Evolutionary conservation across 768 basidiomycete genomes (phyloP), one percentile per base, ranked within the genome.

Genomic region (Kwoniella sp.): DNA sequence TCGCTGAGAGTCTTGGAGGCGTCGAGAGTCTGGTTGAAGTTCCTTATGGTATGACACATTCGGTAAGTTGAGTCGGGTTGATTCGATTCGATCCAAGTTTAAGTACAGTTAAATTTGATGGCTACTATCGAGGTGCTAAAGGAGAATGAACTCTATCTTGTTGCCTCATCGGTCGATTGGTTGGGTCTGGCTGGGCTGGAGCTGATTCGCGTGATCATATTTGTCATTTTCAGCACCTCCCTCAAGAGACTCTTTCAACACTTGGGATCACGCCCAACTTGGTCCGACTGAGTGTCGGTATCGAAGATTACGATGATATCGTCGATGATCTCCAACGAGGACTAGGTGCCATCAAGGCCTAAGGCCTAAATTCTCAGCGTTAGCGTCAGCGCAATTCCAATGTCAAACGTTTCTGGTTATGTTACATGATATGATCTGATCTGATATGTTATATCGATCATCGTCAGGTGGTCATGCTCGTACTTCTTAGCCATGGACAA

Each of bases 21-120:
- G 91, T 96, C 5, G 95, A 98, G 84, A 89, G 87, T 77, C 81
- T 97, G 33, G 90, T 90, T 0, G 93, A 97, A 79, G 84, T 90
- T 49, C 94, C 93, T 0, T 86, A 88, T 48, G 82, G 83, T 80
- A 96, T 96, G 93, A 95, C 92, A 8, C 94, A 96, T 77, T 88
- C 86, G 21, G 80, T 79, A 61, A 69, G 78, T 74, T 2, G 8
- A 15, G 30, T 25, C 29, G 49, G 21, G 10, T 12, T 27, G 29
- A 53, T 22, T 19, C 1, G 30, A 51, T 47, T 13, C 25, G 12
- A 13, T 25, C 52, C 22, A n/a, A n/a, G 21, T 49, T 24, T 49
- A n/a, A n/a, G n/a, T n/a, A n/a, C n/a, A n/a, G n/a, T n/a, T n/a
- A n/a, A n/a, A n/a, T n/a, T n/a, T n/a, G n/a, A n/a, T n/a, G n/a